phyloP scores from a whole-genome alignment of 768 basidiomycete species.

The Tubosaeta sp. region DNA sequence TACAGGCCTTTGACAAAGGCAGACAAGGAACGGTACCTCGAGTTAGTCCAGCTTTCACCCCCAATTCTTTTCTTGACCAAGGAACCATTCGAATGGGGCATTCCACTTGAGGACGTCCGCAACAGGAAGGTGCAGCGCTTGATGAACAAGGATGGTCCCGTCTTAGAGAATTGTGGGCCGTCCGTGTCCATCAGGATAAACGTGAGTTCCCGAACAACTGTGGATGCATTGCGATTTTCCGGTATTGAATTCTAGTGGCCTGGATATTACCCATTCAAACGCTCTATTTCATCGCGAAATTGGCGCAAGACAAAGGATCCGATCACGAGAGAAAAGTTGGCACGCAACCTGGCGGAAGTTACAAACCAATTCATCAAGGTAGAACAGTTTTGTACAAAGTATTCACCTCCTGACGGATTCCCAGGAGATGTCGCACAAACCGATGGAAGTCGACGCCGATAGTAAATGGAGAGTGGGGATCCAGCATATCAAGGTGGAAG shows the following conservation, averaged over 20 bases:
- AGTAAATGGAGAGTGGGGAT: slow-evolving; percentile 52
- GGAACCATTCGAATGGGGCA: slow-evolving; percentile 53
- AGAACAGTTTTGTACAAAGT: slow-evolving; percentile 13
- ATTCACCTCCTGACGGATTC: background rate
- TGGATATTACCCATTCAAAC: slow-evolving; percentile 68
- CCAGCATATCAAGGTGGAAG: slow-evolving; percentile 52
- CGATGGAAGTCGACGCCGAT: slow-evolving; percentile 56
- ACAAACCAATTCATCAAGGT: slow-evolving; percentile 62
- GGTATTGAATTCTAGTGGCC: slow-evolving; percentile 51
- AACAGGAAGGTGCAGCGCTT: slow-evolving; percentile 53
- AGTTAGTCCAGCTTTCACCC: slow-evolving; percentile 54
- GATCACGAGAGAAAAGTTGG: slow-evolving; percentile 65
- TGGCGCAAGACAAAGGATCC: slow-evolving; percentile 69
- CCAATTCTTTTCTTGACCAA: slow-evolving; percentile 60
- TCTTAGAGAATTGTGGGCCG: slow-evolving; percentile 64
- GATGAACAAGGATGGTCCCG: slow-evolving; percentile 49
- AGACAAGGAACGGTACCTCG: slow-evolving; percentile 68
- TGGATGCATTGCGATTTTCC: background rate
- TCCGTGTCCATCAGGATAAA: slow-evolving; percentile 71
- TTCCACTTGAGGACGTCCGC: slow-evolving; percentile 55
- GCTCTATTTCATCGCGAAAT: slow-evolving; percentile 71
- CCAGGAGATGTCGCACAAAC: slow-evolving; percentile 47
- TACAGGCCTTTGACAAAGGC: slow-evolving; percentile 70
- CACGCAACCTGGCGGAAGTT: slow-evolving; percentile 66
- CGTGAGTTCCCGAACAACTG: slow-evolving; percentile 31